Base-by-base conservation (phyloP, 2,329 filamentous ascomycete genomes). In the Monosporascus sp. region DNA sequence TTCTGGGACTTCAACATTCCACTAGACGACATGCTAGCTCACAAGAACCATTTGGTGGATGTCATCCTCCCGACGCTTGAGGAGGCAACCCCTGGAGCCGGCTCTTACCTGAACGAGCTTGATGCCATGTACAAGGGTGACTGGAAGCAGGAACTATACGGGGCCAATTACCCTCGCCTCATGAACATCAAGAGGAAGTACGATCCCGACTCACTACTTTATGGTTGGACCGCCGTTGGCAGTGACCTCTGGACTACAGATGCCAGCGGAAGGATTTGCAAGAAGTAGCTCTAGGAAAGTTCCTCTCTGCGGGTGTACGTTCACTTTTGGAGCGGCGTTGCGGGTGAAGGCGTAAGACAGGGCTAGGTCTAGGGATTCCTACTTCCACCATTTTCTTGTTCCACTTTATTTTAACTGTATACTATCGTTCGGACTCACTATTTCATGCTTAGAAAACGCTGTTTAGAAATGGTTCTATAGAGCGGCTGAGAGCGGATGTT, bases 121-220 rank as follows among this genome's bases (percentile, higher is more conserved):
- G 59, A 59, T n/a, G 41, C 57, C 7, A 48, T 22, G 43, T 54
- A 58, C 31, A 40, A 51, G 31, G 52, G 51, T 8, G 53, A 61
- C 51, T 61, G 59, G 59, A 55, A 60, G 51, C 28, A 49, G 11
- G 52, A 49, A 9, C 37, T 57, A 8, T 60, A 58, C 38, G 59
- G 57, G 1, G 37, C 9, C 5, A 57, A 55, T 11, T 61, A 60
- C 22, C 24, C 48, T 24, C 54, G 58, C 5, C 50, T 60, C 20
- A 11, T 57, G 14, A 17, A 44, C 0, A 54, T 61, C 8, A 61
- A 61, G 51, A 22, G 55, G 6, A 51, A 43, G 20, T 58, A 55
- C 37, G 59, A 61, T 40, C 59, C 57, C 3, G 28, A 57, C 37
- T 7, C 46, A 14, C 20, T 56, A 15, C 44, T 54, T 17, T 60